phyloP scores from a whole-genome alignment of 495 filamentous ascomycete species.

The Xylaria venustula region DNA sequence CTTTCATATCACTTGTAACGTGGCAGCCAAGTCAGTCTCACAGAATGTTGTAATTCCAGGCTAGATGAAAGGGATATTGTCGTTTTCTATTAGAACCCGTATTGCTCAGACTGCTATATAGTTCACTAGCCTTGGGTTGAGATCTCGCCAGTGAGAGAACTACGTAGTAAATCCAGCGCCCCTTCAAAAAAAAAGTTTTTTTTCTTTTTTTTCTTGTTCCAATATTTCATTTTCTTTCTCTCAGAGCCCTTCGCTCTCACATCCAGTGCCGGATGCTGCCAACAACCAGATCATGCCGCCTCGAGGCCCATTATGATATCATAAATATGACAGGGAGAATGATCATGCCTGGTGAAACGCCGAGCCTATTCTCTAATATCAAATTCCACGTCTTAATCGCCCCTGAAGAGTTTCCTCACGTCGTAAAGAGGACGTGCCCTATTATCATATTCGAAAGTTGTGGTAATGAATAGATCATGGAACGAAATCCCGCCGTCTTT shows the following conservation, averaged over 20 bases:
- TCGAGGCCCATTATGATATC: neutral
- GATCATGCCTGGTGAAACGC: neutral
- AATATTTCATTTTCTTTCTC: neutral
- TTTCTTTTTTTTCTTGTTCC: conserved; percentile 11
- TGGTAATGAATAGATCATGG: neutral
- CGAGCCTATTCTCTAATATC: neutral
- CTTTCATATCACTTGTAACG: too few relatives aligned
- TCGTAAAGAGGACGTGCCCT: neutral
- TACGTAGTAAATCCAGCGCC: conserved; percentile 24
- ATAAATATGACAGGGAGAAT: neutral
- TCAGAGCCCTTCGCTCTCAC: neutral
- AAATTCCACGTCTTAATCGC: neutral
- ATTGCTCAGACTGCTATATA: conserved; percentile 34
- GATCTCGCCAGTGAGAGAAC: conserved; percentile 22
- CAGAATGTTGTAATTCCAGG: too few relatives aligned
- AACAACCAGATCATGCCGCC: neutral
- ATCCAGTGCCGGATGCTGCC: neutral
- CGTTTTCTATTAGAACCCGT: conserved; percentile 16
- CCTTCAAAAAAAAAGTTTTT: conserved; percentile 16
- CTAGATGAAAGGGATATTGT: conserved; percentile 22
- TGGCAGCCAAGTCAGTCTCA: too few relatives aligned
- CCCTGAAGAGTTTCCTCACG: neutral
- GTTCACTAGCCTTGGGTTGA: conserved; percentile 17
- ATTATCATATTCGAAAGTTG: neutral
- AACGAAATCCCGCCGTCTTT: neutral